Evolutionary conservation across 306 rosid genomes (phyloP).

Genomic region (Medicago arabica): DNA sequence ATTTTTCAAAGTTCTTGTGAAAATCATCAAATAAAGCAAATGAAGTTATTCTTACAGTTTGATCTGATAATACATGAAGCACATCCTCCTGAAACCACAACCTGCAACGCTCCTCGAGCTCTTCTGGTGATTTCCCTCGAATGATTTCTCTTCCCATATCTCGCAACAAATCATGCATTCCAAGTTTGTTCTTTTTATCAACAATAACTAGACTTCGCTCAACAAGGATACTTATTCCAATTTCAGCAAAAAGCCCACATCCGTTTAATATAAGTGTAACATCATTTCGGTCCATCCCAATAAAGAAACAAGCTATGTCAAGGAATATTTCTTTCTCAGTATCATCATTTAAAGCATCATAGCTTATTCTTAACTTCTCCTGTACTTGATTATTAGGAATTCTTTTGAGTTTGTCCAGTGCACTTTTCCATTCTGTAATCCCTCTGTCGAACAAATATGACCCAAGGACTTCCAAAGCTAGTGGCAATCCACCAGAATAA

Average conservation of each 20-base stretch:
- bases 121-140: neutral
- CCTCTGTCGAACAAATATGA: neutral
- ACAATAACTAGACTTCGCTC: neutral
- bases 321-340: neutral
- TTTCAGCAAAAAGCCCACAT: neutral
- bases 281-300: neutral
- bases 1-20: neutral
- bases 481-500: neutral
- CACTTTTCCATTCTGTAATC: neutral
- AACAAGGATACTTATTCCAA: constrained; percentile 7
- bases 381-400: neutral
- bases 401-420: neutral
- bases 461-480: neutral
- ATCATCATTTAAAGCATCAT: neutral
- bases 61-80: neutral
- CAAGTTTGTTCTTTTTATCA: neutral
- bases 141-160: constrained; percentile 24
- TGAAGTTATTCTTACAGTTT: neutral
- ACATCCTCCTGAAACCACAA: constrained; percentile 5
- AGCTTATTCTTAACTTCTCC: neutral
- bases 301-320: constrained; percentile 11
- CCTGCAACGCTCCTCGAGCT: neutral
- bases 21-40: neutral
- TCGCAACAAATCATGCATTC: constrained; percentile 10
- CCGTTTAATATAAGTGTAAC: neutral